phyloP scores from a whole-genome alignment of 106 monocot species.

The Acanthochlamys bracteata region DNA sequence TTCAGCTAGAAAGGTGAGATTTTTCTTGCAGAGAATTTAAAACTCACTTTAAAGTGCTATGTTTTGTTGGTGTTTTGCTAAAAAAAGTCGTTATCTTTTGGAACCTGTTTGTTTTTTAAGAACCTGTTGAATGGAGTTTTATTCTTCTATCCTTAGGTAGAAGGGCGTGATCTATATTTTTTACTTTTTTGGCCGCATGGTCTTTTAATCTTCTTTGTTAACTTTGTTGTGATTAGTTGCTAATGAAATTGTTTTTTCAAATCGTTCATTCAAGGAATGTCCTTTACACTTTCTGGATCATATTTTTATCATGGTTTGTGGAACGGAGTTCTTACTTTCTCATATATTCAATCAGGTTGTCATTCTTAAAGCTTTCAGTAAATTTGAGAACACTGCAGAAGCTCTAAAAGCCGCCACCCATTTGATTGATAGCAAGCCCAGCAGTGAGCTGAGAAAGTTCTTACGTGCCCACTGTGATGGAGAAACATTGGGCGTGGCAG shows the following conservation, averaged over 20 bases:
- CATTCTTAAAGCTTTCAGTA: slow-evolving; percentile 77
- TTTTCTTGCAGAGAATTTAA: not conserved
- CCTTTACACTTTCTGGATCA: too few relatives aligned
- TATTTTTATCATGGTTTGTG: too few relatives aligned
- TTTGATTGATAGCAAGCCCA: slow-evolving; percentile 87
- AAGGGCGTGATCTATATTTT: not conserved
- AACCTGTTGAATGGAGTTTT: not conserved
- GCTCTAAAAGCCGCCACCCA: slow-evolving; percentile 68
- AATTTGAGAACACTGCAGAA: slow-evolving; percentile 91
- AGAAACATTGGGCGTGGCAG: slow-evolving; percentile 84
- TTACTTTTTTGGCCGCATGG: not conserved
- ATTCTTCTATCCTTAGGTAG: too few relatives aligned
- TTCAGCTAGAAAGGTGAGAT: slow-evolving; percentile 56
- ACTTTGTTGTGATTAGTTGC: not conserved
- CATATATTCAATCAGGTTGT: slow-evolving; percentile 42
- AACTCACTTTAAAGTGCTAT: not conserved
- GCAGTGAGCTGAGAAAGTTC: slow-evolving; percentile 83
- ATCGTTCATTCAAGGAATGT: too few relatives aligned
- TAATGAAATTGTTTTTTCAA: too few relatives aligned
- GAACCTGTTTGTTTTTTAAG: not conserved
- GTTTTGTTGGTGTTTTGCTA: not conserved
- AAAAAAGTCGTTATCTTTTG: not conserved
- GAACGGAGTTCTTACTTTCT: too few relatives aligned
- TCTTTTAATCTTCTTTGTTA: not conserved
- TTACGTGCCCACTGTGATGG: slow-evolving; percentile 71